Evolutionary conservation across 139 green algal species (phyloP).

Genomic region (Coelastrella sp.): DNA sequence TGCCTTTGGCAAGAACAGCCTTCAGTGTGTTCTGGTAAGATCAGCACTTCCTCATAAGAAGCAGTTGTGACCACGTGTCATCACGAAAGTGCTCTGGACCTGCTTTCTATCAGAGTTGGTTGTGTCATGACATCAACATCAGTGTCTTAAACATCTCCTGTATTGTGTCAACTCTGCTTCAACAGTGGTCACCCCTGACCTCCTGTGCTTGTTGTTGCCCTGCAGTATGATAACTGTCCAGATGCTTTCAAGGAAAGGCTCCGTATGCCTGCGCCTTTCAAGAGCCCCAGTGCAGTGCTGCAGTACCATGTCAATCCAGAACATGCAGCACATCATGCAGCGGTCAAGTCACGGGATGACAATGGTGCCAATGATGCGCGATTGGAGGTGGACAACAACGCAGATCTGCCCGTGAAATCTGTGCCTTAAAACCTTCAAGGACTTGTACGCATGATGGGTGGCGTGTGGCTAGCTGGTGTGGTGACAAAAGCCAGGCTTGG

Average conservation of each 20-base stretch:
- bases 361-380: neutral
- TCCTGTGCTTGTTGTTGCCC: neutral
- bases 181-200: neutral
- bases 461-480: too few species aligned
- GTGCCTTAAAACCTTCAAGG: neutral
- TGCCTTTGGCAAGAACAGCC: neutral
- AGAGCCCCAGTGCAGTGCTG: slow-evolving; percentile 37
- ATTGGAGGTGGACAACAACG: neutral
- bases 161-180: too few species aligned
- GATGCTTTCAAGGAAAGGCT: slow-evolving; percentile 38
- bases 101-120: too few species aligned
- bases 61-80: too few species aligned
- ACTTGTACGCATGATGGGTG: too few species aligned
- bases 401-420: neutral
- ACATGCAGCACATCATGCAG: slow-evolving; percentile 35
- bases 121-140: neutral
- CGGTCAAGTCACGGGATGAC: neutral
- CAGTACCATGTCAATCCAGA: slow-evolving; percentile 41
- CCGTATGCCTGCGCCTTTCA: slow-evolving; percentile 18
- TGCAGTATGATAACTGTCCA: slow-evolving; percentile 28
- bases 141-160: neutral
- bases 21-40: slow-evolving; percentile 14
- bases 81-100: too few species aligned
- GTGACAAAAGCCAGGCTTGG: too few species aligned
- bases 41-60: too few species aligned